A percentile compares a stretch with the other conserved stretches of the same genome.
Conservation (phyloP, 176 grass and related monocot genomes). For the Carex parvula region DNA sequence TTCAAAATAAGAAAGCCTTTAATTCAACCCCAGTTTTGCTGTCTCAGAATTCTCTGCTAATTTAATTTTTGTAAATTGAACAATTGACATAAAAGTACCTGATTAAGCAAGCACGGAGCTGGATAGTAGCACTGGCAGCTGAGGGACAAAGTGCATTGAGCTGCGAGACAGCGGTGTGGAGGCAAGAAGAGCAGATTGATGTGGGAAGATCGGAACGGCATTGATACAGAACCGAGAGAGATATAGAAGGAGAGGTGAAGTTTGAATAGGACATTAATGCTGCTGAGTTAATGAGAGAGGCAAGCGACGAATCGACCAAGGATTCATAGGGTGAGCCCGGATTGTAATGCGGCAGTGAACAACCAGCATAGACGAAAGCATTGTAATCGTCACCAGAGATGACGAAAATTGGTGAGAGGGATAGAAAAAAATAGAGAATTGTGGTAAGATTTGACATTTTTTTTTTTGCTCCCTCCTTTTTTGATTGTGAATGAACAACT, state of each 20-base stretch:
- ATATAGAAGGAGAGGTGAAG: slow-evolving; percentile 37
- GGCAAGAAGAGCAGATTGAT: slow-evolving; percentile 52
- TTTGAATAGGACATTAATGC: slow-evolving; percentile 42
- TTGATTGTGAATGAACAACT: not conserved
- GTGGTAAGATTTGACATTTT: not conserved
- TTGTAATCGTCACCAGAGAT: slow-evolving; percentile 50
- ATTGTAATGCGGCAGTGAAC: slow-evolving; percentile 60
- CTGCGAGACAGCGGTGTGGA: slow-evolving; percentile 44
- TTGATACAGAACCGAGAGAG: slow-evolving; percentile 56
- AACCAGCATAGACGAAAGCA: slow-evolving; percentile 76
- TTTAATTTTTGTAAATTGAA: not conserved
- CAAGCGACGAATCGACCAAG: slow-evolving; percentile 42
- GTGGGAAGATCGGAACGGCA: slow-evolving; percentile 69
- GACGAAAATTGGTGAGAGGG: not conserved
- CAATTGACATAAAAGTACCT: slow-evolving; percentile 5
- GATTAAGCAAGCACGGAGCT: slow-evolving; percentile 88
- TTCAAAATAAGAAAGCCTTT: not conserved
- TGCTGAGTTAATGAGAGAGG: slow-evolving; percentile 46
- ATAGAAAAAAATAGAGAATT: slow-evolving; percentile 1
- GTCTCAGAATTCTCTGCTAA: not conserved
- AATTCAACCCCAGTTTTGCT: not conserved
- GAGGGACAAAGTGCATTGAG: slow-evolving; percentile 55
- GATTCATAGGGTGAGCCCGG: slow-evolving; percentile 52
- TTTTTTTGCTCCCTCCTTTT: not conserved
- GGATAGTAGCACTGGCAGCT: slow-evolving; percentile 48